These are phyloP conservation scores for Teratosphaeriaceae sp. DNA, from an alignment of 2,329 filamentous ascomycete species.

Conservation along the genomic window DNA sequence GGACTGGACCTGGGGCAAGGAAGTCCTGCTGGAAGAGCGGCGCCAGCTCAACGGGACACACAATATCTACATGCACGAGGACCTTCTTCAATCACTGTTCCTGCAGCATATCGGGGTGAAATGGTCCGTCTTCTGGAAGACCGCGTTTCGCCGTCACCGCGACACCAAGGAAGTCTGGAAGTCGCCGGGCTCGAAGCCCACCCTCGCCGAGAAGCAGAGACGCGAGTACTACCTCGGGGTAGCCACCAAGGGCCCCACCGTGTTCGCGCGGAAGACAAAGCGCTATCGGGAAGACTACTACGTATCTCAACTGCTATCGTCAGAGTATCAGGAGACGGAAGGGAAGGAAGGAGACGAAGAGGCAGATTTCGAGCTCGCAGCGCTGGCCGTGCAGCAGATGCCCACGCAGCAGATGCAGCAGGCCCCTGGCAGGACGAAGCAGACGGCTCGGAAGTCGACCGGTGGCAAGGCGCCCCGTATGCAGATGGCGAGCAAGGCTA, in stretches of 20 bases:
- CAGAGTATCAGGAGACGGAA: background rate
- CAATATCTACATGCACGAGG: constrained; percentile 4
- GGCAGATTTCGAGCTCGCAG: background rate
- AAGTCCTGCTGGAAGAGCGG: constrained; percentile 4
- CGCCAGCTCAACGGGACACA: constrained; percentile 1
- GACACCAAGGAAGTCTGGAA: constrained; percentile 1
- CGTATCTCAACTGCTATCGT: background rate
- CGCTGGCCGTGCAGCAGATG: background rate
- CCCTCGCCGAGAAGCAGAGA: background rate
- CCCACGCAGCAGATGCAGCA: background rate
- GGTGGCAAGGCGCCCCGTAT: background rate
- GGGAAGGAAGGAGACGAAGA: constrained; percentile 1
- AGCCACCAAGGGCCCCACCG: background rate
- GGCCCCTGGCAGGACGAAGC: background rate
- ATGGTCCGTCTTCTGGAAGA: constrained; percentile 5
- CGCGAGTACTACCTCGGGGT: background rate
- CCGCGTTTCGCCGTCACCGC: background rate
- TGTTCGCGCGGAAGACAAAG: constrained; percentile 1
- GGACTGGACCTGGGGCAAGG: constrained; percentile 3
- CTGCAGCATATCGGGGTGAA: constrained; percentile 3
- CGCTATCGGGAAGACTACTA: background rate
- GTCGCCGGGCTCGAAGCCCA: background rate
- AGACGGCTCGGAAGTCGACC: background rate
- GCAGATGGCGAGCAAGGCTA: background rate
- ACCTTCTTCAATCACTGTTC: constrained; percentile 2